Conservation (phyloP, 768 basidiomycete species). For the Leccinum ochraceum region DNA sequence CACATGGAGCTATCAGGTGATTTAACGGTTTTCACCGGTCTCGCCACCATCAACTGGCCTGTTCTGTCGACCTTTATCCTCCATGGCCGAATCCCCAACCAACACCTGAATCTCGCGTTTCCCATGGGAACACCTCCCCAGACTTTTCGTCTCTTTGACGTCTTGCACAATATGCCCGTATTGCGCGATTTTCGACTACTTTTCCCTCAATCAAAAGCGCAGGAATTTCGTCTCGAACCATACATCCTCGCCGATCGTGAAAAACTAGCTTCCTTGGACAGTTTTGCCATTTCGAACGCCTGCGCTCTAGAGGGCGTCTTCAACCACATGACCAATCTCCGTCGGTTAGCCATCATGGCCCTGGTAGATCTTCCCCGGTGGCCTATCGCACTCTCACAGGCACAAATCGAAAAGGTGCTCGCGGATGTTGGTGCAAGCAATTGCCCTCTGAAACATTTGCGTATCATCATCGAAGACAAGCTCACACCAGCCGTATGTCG, state of each 20-base stretch:
- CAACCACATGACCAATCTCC: constrained; percentile 31
- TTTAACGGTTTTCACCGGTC: constrained; percentile 26
- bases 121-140: constrained; percentile 8
- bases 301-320: constrained; percentile 32
- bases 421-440: constrained; percentile 32
- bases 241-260: constrained; percentile 20
- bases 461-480: constrained; percentile 38
- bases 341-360: constrained; percentile 33
- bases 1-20: constrained; percentile 36
- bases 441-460: constrained; percentile 36
- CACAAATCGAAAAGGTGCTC: constrained; percentile 33
- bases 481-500: constrained; percentile 33
- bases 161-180: constrained; percentile 31
- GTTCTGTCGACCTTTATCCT: constrained; percentile 30
- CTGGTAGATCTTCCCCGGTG: constrained; percentile 38
- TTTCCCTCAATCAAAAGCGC: constrained; percentile 31
- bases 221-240: constrained; percentile 29
- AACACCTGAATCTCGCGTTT: constrained; percentile 13
- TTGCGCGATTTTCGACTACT: constrained; percentile 34
- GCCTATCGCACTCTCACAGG: constrained; percentile 37
- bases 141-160: constrained; percentile 29
- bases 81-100: constrained; percentile 32
- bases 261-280: constrained; percentile 36
- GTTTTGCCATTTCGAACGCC: constrained; percentile 38
- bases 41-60: constrained; percentile 35